Evolutionary conservation across 2,329 filamentous ascomycete genomes (phyloP).

Genomic region (Ceratocystis huliohia): DNA sequence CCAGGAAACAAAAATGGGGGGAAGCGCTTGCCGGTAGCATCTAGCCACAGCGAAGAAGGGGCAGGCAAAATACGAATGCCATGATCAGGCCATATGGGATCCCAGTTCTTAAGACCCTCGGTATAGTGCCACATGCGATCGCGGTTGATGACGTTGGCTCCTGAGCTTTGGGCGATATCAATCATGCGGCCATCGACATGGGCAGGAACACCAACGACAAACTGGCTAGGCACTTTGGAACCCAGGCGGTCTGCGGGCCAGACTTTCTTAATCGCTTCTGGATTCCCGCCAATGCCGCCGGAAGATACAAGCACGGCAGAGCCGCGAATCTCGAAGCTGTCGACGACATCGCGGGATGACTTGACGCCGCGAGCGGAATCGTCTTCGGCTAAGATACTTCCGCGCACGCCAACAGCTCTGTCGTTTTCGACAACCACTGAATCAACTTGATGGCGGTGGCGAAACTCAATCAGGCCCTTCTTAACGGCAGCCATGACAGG

Average conservation of each 20-base stretch:
- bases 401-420: conserved; percentile 40
- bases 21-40: conserved; percentile 45
- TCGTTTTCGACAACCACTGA: conserved; percentile 44
- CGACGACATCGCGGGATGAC: conserved; percentile 37
- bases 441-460: conserved; percentile 45
- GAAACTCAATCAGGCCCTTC: conserved; percentile 42
- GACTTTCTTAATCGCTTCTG: conserved; percentile 45
- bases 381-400: conserved; percentile 40
- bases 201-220: conserved; percentile 48
- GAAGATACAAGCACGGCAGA: conserved; percentile 43
- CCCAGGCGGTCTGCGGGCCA: conserved; percentile 48
- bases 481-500: conserved; percentile 41
- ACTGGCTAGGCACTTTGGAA: conserved; percentile 40
- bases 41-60: conserved; percentile 50
- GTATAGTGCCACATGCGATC: conserved; percentile 58
- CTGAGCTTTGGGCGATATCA: conserved; percentile 39
- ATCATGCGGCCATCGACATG: conserved; percentile 55
- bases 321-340: conserved; percentile 41
- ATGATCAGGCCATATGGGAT: conserved; percentile 48
- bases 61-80: conserved; percentile 49
- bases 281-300: conserved; percentile 48
- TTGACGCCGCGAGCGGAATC: conserved; percentile 39
- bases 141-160: conserved; percentile 45
- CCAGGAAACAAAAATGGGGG: conserved; percentile 46
- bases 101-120: conserved; percentile 49